These are phyloP conservation scores for Neonothopanus nambi DNA, from an alignment of 1,284 basidiomycete genomes.

Conservation along the genomic window DNA sequence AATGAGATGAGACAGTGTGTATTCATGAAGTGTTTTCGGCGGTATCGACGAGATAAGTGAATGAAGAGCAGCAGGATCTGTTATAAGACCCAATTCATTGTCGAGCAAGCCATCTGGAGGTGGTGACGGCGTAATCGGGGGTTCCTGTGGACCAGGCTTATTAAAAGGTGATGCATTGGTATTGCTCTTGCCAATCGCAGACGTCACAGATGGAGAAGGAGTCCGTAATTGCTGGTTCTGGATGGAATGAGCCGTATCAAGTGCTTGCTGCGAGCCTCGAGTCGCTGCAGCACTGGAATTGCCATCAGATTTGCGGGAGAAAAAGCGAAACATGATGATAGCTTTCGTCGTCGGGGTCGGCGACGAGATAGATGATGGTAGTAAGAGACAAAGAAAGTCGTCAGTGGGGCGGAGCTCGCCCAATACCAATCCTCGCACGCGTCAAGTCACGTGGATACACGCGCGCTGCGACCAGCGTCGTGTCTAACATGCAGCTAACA, in stretches of 20 bases:
- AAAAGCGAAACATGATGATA: constrained; percentile 8
- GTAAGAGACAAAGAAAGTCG: background rate
- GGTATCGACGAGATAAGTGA: constrained; percentile 60
- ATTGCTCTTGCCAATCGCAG: constrained; percentile 10
- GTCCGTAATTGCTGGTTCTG: constrained; percentile 17
- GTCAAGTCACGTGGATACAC: too few species aligned
- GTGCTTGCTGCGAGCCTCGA: constrained; percentile 2
- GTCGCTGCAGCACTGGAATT: background rate
- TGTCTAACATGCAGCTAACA: too few species aligned
- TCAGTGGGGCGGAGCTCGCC: too few species aligned
- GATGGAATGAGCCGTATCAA: background rate
- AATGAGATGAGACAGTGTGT: constrained; percentile 53
- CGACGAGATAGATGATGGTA: background rate
- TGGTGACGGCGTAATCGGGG: constrained; percentile 20
- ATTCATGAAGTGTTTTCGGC: constrained; percentile 63
- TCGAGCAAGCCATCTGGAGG: constrained; percentile 11
- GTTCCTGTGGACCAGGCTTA: background rate
- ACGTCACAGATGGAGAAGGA: constrained; percentile 17
- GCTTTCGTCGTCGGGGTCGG: too few species aligned
- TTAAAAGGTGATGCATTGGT: constrained; percentile 18
- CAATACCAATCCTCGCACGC: too few species aligned
- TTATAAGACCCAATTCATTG: constrained; percentile 20
- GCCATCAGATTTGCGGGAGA: constrained; percentile 5
- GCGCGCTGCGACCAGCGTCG: too few species aligned
- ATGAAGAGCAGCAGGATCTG: constrained; percentile 44